Percentiles rank a stretch among this genome's conserved stretches.
phyloP scores from a whole-genome alignment of 257 asterid genomes.

The Lycium barbarum region DNA sequence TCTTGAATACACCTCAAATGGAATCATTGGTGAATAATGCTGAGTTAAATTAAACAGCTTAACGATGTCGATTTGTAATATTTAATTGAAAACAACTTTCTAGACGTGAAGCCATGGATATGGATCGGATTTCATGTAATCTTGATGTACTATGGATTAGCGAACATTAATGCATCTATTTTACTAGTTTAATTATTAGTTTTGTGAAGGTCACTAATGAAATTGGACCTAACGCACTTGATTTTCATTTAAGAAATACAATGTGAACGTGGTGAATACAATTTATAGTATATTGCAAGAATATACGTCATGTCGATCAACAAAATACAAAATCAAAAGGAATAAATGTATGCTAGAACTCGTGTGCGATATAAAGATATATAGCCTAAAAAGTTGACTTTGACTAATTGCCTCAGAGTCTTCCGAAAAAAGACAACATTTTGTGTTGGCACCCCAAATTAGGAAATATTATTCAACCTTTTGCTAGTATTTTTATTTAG shows the following conservation, averaged over 20 bases:
- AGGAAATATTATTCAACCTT: not conserved
- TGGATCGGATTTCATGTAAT: not conserved
- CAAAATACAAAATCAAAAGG: not conserved
- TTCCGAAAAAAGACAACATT: constrained; percentile 22
- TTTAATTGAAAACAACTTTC: no score
- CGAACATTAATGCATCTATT: not conserved
- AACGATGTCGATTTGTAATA: not conserved
- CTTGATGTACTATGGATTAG: not conserved
- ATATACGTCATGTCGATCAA: constrained; percentile 2
- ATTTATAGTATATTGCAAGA: not conserved
- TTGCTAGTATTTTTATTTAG: not conserved
- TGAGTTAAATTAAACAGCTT: not conserved
- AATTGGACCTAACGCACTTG: constrained; percentile 1
- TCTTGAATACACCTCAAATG: no score
- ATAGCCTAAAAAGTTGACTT: constrained; percentile 40
- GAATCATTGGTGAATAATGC: no score
- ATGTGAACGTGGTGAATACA: not conserved
- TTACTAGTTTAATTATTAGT: not conserved
- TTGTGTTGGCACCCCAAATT: constrained; percentile 38
- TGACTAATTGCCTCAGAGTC: constrained; percentile 15
- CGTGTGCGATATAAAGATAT: constrained; percentile 25
- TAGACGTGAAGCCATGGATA: not conserved
- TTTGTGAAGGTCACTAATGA: not conserved
- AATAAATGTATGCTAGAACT: not conserved
- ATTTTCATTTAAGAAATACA: not conserved